These are phyloP conservation scores for Alopecurus myosuroides DNA, from an alignment of 176 grass and related monocot species.

Conservation along the genomic window DNA sequence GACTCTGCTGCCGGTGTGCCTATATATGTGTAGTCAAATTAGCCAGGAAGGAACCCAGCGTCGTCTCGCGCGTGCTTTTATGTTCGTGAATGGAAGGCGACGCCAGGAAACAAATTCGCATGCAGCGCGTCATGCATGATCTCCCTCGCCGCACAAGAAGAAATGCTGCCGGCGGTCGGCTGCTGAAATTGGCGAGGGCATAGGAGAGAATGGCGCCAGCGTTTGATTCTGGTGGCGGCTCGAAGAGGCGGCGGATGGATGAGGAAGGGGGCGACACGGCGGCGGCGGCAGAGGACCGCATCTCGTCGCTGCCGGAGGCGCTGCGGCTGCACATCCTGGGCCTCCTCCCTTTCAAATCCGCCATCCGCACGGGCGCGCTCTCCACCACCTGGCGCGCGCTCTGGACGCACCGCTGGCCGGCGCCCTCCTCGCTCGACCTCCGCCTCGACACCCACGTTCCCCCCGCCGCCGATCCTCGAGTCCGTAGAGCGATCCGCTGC, in stretches of 20 bases:
- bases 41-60: no score
- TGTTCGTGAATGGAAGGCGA: no score
- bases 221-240: neutral
- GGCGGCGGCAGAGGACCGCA: neutral
- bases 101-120: no score
- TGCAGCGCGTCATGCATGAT: no score
- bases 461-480: neutral
- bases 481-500: neutral
- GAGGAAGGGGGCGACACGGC: neutral
- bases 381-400: neutral
- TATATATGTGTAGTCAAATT: no score
- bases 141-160: no score
- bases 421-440: slow-evolving; percentile 3
- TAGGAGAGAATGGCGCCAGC: neutral
- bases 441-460: no score
- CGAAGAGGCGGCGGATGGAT: neutral
- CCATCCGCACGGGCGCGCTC: neutral
- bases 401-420: slow-evolving; percentile 7
- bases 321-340: slow-evolving; percentile 5
- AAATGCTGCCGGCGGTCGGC: no score
- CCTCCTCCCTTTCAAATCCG: slow-evolving; percentile 2
- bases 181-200: no score
- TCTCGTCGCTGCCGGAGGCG: neutral
- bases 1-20: no score
- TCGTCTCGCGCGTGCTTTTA: no score